These are phyloP conservation scores for Nigrospora sphaerica DNA, from an alignment of 2,329 filamentous ascomycete genomes.

Conservation along the genomic window DNA sequence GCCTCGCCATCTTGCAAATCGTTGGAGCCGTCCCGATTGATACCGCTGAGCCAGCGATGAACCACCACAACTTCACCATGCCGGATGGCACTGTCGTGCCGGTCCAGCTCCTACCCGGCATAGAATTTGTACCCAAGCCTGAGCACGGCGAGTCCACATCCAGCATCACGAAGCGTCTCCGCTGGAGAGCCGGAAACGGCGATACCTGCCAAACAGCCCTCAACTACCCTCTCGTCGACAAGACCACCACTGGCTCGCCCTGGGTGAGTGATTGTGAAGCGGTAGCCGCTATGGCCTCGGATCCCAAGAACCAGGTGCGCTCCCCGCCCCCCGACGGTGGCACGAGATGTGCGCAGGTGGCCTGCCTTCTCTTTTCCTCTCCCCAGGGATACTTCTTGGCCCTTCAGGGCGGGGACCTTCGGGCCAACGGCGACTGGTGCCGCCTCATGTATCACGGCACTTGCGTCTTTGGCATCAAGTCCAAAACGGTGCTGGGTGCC, in stretches of 20 bases:
- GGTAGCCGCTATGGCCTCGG: neutral
- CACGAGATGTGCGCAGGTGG: neutral
- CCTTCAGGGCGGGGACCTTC: neutral
- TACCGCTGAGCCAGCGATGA: neutral
- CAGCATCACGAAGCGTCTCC: neutral
- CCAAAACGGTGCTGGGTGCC: neutral
- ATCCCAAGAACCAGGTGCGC: neutral
- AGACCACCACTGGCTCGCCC: neutral
- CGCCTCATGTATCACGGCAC: neutral
- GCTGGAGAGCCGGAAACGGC: neutral
- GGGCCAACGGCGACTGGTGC: constrained; percentile 1
- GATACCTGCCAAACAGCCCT: neutral
- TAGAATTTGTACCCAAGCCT: neutral
- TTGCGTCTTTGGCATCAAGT: constrained; percentile 1
- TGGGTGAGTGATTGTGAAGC: neutral
- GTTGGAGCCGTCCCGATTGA: neutral
- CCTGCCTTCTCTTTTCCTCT: neutral
- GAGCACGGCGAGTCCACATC: neutral
- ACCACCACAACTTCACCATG: neutral
- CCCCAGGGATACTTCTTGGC: neutral
- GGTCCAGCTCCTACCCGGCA: neutral
- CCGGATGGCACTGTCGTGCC: neutral
- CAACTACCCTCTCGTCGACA: neutral
- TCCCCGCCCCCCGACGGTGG: neutral
- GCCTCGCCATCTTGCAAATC: too few relatives aligned